A percentile compares a stretch with the other conserved stretches of the same genome.
Evolutionary conservation across 2,329 filamentous ascomycete genomes (phyloP).

Genomic region (Penicillium sp.): DNA sequence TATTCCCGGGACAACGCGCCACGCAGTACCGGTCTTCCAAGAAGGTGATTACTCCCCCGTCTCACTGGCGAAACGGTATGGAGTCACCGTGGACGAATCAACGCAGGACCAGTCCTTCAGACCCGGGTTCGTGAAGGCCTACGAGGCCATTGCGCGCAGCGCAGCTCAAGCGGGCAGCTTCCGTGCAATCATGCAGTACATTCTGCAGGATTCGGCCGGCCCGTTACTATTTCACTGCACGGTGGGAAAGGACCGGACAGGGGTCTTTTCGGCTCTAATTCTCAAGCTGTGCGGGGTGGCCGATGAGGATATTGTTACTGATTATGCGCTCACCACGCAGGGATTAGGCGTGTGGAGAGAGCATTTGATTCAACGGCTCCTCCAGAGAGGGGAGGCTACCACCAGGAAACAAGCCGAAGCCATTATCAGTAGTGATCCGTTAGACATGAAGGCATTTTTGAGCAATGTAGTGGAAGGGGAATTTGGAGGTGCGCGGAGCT

Average conservation of each 20-base stretch:
- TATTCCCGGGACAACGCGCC: slow-evolving; percentile 56
- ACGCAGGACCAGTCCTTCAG: background rate
- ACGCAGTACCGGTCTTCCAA: slow-evolving; percentile 65
- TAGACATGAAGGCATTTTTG: slow-evolving; percentile 7
- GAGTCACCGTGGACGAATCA: background rate
- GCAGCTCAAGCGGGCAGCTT: slow-evolving; percentile 48
- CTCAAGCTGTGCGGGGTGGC: slow-evolving; percentile 66
- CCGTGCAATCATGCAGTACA: slow-evolving; percentile 11
- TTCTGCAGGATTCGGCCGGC: slow-evolving; percentile 32
- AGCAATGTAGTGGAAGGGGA: background rate
- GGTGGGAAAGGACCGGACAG: slow-evolving; percentile 77
- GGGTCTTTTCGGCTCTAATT: slow-evolving; percentile 68
- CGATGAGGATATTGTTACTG: slow-evolving; percentile 62
- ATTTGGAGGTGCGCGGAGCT: slow-evolving; percentile 1
- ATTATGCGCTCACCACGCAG: slow-evolving; percentile 54
- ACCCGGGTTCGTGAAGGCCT: slow-evolving; percentile 56
- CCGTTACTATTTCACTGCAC: slow-evolving; percentile 73
- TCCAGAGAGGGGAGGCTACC: slow-evolving; percentile 8
- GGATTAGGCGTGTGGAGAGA: slow-evolving; percentile 10
- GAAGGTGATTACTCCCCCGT: background rate
- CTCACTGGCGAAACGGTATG: slow-evolving; percentile 5
- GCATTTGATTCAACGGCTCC: slow-evolving; percentile 6
- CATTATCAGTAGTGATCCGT: slow-evolving; percentile 6
- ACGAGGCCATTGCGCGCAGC: slow-evolving; percentile 60
- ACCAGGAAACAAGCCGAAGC: slow-evolving; percentile 10